phyloP scores from a whole-genome alignment of 768 basidiomycete genomes.

The Kwoniella dejecticola region DNA sequence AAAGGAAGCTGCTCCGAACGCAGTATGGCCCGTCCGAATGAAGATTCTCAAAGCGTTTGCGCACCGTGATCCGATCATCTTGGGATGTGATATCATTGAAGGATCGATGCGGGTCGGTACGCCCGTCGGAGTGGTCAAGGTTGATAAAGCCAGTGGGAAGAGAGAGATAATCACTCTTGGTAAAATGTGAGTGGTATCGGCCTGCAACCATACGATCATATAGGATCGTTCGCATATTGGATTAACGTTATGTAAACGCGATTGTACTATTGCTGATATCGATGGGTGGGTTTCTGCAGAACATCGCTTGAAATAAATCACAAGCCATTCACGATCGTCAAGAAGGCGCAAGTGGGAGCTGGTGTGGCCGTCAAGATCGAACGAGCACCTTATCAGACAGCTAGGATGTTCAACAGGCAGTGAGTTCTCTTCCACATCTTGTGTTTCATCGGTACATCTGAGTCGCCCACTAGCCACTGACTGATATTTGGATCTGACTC shows the following conservation, averaged over 20 bases:
- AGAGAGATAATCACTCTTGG: conserved; percentile 89
- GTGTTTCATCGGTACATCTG: no score
- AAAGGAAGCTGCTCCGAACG: conserved; percentile 86
- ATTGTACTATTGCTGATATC: no score
- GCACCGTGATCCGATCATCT: conserved; percentile 94
- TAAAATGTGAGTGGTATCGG: conserved; percentile 70
- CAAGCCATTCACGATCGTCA: conserved; percentile 82
- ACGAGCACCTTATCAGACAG: conserved; percentile 90
- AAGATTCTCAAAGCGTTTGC: conserved; percentile 92
- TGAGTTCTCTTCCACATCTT: no score
- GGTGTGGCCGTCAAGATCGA: conserved; percentile 99
- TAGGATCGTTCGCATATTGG: no score
- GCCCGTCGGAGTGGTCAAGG: conserved; percentile 89
- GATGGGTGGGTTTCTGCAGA: conserved; percentile 57
- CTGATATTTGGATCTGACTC: no score
- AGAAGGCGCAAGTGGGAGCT: conserved; percentile 89
- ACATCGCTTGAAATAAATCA: conserved; percentile 98
- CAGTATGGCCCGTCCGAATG: conserved; percentile 94
- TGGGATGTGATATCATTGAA: conserved; percentile 94
- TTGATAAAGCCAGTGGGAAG: conserved; percentile 82
- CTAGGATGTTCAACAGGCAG: conserved; percentile 94
- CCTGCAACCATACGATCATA: no score
- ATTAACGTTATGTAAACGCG: no score
- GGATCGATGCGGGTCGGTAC: conserved; percentile 89
- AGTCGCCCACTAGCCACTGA: no score